Conservation (phyloP, 305 asterid species). For the Fraxinus floribunda region DNA sequence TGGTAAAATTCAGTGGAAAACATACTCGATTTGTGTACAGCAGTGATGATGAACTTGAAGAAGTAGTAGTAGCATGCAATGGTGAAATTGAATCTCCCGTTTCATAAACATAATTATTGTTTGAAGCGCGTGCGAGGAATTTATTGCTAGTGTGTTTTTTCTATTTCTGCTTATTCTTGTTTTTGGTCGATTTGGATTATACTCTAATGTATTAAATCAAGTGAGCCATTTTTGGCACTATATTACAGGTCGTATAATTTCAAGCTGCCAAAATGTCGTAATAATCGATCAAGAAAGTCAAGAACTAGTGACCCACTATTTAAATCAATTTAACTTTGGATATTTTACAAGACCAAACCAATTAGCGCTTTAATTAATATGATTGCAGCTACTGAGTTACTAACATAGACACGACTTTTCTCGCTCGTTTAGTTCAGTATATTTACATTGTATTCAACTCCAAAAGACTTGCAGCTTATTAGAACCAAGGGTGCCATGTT, state of each 20-base stretch:
- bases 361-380: too few relatives aligned
- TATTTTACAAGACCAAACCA: too few relatives aligned
- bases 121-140: not conserved
- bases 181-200: not conserved
- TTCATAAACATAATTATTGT: not conserved
- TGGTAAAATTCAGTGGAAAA: constrained; percentile 45
- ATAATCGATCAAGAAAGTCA: too few relatives aligned
- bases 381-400: too few relatives aligned
- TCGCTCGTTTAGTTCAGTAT: not conserved
- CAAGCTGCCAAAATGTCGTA: too few relatives aligned
- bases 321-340: too few relatives aligned
- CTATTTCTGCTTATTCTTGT: not conserved
- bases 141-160: not conserved
- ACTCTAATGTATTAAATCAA: not conserved
- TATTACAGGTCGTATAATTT: too few relatives aligned
- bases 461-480: constrained; percentile 11
- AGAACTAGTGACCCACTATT: too few relatives aligned
- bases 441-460: not conserved
- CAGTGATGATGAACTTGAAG: constrained; percentile 64
- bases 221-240: too few relatives aligned
- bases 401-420: too few relatives aligned
- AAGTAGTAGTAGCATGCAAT: constrained; percentile 24
- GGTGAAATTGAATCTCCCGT: not conserved
- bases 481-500: constrained; percentile 99
- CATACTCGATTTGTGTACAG: constrained; percentile 63